Base-by-base conservation (phyloP, 768 basidiomycete species). In the Mycena rosella region DNA sequence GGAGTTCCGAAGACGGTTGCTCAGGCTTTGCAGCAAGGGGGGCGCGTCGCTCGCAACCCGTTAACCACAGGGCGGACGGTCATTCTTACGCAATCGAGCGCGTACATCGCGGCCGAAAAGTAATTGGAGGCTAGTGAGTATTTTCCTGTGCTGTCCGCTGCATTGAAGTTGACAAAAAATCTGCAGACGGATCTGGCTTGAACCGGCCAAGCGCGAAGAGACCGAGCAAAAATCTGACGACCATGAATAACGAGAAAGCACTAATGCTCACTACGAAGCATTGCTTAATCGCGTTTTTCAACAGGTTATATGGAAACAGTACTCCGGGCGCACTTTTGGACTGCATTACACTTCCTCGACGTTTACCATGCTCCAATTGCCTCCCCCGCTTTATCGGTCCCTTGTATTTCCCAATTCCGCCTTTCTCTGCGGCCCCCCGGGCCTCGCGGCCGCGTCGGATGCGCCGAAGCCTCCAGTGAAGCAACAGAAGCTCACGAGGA, bases 191-290 rank as follows among this genome's bases (percentile, higher is more conserved):
- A 9, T 40, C 38, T 5, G n/a, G n/a, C n/a, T n/a, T n/a, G n/a
- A n/a, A n/a, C n/a, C n/a, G n/a, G n/a, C 17, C 51, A 5, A 54
- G 52, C 9, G 59, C 54, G n/a, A 55, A 40, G 18, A 14, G 26
- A 13, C 36, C 24, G 5, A 42, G 15, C 42, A 60, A 52, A 26
- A 59, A 24, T 30, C 40, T 67, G 6, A 40, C 54, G 11, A 57
- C 53, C 14, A 63, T 63, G 62, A 56, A 68, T 29, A 73, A 73
- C 53, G 59, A 52, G n/a, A 48, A 68, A 40, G 20, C 49, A 5
- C 49, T 73, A 2, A 44, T 73, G 26, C 42, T 73, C 34, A 49
- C 66, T 15, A 71, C 32, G 29, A 48, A 20, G 29, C n/a, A 9
- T 0, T 69, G 68, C 47, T 26, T 65, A 1, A 44, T 65, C 40